Conservation (phyloP, 2,329 filamentous ascomycete genomes). For the Phialophora expanda region DNA sequence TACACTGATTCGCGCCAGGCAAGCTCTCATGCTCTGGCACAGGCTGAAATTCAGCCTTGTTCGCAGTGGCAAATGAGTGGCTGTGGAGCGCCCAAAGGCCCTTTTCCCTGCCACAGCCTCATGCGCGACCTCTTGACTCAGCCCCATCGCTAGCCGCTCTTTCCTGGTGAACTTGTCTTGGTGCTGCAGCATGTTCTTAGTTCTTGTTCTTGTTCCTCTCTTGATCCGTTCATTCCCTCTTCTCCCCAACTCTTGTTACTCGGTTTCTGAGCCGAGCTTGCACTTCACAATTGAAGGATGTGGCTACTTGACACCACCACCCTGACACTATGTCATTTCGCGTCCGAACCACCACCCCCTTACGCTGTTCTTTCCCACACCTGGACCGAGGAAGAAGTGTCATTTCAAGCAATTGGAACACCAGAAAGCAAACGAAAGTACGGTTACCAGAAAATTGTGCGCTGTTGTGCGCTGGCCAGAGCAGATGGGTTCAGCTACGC, state of each 20-base stretch:
- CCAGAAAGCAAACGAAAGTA: background rate
- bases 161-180: too few relatives aligned
- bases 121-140: too few relatives aligned
- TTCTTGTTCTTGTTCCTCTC: background rate
- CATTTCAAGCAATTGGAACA: background rate
- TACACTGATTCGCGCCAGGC: too few relatives aligned
- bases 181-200: too few relatives aligned
- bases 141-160: too few relatives aligned
- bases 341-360: background rate
- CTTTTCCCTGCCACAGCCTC: too few relatives aligned
- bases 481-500: slow-evolving; percentile 30
- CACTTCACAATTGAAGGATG: background rate
- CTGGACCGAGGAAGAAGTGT: background rate
- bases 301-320: background rate
- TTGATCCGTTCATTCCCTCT: background rate
- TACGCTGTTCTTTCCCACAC: background rate
- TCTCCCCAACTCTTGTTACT: background rate
- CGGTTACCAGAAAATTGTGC: background rate
- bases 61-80: too few relatives aligned
- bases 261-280: too few relatives aligned
- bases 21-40: too few relatives aligned
- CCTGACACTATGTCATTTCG: background rate
- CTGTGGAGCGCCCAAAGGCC: too few relatives aligned
- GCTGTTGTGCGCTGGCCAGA: slow-evolving; percentile 9
- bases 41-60: too few relatives aligned